A percentile compares a stretch with the other conserved stretches of the same genome.
These are phyloP conservation scores for Sporopachydermia cereana DNA, from an alignment of 1,139 yeast species.

Conservation along the genomic window DNA sequence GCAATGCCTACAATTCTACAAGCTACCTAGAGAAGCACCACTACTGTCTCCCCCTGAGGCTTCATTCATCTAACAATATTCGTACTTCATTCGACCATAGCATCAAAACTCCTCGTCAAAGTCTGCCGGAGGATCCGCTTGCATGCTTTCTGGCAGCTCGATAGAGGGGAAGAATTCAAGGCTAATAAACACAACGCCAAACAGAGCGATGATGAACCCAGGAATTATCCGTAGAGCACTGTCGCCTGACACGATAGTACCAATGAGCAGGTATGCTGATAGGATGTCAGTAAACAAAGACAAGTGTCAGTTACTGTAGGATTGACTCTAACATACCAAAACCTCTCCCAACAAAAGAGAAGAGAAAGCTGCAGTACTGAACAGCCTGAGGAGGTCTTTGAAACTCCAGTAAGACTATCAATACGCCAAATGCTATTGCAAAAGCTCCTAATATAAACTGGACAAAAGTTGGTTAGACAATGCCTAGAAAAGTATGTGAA, in stretches of 20 bases:
- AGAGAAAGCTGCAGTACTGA: slow-evolving; percentile 54
- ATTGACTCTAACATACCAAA: slow-evolving; percentile 28
- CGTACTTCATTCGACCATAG: no score
- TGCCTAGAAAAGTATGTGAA: not conserved
- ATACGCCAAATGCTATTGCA: slow-evolving; percentile 36
- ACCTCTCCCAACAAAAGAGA: slow-evolving; percentile 66
- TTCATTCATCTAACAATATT: no score
- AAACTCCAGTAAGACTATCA: slow-evolving; percentile 45
- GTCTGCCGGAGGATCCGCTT: not conserved
- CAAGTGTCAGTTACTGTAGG: not conserved
- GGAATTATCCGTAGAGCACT: slow-evolving; percentile 36
- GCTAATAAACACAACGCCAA: slow-evolving; percentile 39
- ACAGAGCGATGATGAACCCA: slow-evolving; percentile 34
- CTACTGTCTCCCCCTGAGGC: no score
- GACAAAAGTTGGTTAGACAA: not conserved
- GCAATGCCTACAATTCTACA: no score
- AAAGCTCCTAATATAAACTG: slow-evolving; percentile 40
- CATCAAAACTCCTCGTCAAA: slow-evolving; percentile 2
- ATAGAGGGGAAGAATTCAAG: slow-evolving; percentile 51
- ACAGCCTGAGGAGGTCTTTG: slow-evolving; percentile 50
- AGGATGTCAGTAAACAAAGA: slow-evolving; percentile 4
- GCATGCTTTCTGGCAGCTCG: slow-evolving; percentile 52
- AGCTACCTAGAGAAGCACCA: no score
- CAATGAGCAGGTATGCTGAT: slow-evolving; percentile 42
- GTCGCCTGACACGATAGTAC: slow-evolving; percentile 40